Conservation (phyloP, 305 asterid species). For the Fraxinus platypoda region DNA sequence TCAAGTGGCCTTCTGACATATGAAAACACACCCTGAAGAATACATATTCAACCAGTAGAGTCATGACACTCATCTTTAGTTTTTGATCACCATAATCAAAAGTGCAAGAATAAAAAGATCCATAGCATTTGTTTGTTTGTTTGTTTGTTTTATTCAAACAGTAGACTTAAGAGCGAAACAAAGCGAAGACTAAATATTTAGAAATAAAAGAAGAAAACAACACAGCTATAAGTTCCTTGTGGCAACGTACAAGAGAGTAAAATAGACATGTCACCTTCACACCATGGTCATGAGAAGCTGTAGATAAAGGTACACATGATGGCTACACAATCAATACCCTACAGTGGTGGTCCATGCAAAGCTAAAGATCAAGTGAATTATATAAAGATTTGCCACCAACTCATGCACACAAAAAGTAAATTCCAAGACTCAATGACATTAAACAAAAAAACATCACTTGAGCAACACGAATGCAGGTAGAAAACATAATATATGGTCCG, state of each 20-base stretch:
- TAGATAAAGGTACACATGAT: background rate
- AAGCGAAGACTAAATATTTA: background rate
- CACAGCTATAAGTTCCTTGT: background rate
- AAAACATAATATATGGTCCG: background rate
- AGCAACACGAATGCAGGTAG: background rate
- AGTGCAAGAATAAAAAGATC: background rate
- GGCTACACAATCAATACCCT: background rate
- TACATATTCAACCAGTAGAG: constrained; percentile 12
- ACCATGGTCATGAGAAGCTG: background rate
- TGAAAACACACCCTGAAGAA: constrained; percentile 60
- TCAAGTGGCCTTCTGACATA: constrained; percentile 49
- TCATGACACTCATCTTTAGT: background rate
- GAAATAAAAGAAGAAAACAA: background rate
- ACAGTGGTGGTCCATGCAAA: background rate
- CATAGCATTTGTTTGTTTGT: background rate
- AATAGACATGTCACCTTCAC: background rate
- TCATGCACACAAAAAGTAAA: background rate
- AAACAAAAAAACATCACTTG: background rate
- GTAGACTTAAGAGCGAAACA: background rate
- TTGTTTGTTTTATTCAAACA: background rate
- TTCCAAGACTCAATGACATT: background rate
- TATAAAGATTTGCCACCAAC: background rate
- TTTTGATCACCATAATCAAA: constrained; percentile 6
- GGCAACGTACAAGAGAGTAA: background rate
- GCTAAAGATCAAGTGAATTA: background rate